Conservation (phyloP, 2,329 filamentous ascomycete species). For the Aspergillus proliferans region DNA sequence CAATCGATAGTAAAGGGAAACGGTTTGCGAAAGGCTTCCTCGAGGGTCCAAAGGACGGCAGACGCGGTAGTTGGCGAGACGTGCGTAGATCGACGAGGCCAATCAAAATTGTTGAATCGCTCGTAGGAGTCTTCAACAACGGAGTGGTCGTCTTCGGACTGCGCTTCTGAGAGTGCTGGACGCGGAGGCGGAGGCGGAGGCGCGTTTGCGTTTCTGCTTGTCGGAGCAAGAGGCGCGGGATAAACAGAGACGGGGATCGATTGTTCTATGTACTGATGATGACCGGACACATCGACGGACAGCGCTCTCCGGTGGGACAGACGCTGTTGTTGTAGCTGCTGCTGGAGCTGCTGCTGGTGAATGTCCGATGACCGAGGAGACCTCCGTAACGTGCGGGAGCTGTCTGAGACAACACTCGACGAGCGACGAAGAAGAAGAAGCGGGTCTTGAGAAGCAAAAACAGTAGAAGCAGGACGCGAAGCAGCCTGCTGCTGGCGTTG, state of each 20-base stretch:
- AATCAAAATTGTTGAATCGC: constrained; percentile 41
- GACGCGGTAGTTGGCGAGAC: constrained; percentile 80
- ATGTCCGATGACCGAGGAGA: constrained; percentile 46
- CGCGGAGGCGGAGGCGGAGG: constrained; percentile 18
- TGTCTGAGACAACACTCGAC: constrained; percentile 49
- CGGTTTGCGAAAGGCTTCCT: constrained; percentile 80
- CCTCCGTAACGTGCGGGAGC: constrained; percentile 48
- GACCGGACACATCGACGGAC: constrained; percentile 39
- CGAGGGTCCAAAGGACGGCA: constrained; percentile 85
- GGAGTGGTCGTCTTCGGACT: constrained; percentile 23
- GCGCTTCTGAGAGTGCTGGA: constrained; percentile 28
- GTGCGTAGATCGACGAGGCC: constrained; percentile 48
- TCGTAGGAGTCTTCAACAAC: constrained; percentile 24
- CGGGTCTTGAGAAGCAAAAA: constrained; percentile 39
- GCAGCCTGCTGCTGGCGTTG: constrained; percentile 45
- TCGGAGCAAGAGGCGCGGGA: constrained; percentile 9
- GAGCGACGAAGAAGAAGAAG: constrained; percentile 36
- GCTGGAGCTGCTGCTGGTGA: not conserved
- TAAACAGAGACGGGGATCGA: constrained; percentile 24
- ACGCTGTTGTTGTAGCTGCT: constrained; percentile 17
- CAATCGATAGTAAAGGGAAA: constrained; percentile 76
- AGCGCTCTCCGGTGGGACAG: constrained; percentile 34
- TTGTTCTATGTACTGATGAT: constrained; percentile 5
- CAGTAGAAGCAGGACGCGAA: constrained; percentile 23
- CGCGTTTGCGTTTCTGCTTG: constrained; percentile 3